Evolutionary conservation across 148 eudicot species (phyloP).

Genomic region (Pharnaceum exiguum): DNA sequence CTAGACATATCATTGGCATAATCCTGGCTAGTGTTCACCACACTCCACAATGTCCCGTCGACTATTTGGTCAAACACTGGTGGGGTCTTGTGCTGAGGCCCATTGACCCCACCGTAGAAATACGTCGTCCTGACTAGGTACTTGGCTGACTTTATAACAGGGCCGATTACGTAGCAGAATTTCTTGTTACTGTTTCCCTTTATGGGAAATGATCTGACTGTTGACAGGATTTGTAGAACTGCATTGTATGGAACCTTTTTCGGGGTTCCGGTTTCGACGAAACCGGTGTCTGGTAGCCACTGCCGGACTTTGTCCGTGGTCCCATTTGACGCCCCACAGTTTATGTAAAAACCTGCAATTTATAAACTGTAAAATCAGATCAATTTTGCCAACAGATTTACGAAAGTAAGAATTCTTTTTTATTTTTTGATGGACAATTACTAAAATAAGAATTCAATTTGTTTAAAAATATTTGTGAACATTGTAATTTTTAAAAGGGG

Average conservation of each 20-base stretch:
- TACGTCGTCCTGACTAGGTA: constrained; percentile 74
- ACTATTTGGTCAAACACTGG: constrained; percentile 93
- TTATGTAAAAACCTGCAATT: constrained; percentile 44
- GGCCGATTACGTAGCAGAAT: constrained; percentile 65
- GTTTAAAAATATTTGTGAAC: too few species aligned
- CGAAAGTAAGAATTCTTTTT: background rate
- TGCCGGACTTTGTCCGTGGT: constrained; percentile 27
- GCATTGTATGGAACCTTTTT: constrained; percentile 24
- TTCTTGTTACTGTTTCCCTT: constrained; percentile 43
- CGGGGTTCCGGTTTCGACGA: constrained; percentile 41
- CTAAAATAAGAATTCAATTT: too few species aligned
- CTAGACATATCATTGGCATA: constrained; percentile 39
- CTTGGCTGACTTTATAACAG: constrained; percentile 40
- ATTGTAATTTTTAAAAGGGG: too few species aligned
- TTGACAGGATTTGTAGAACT: constrained; percentile 42
- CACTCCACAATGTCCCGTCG: constrained; percentile 75
- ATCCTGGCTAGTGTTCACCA: constrained; percentile 81
- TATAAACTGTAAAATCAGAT: background rate
- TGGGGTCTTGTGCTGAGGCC: constrained; percentile 30
- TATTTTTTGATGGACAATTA: too few species aligned
- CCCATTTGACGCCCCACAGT: constrained; percentile 55
- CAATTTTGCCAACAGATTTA: background rate
- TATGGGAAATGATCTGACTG: constrained; percentile 62
- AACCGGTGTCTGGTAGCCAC: constrained; percentile 60
- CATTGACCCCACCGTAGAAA: constrained; percentile 82